Base-by-base conservation (phyloP, 192 early-diverging fungal genomes). In the Backusella tarrabulga region DNA sequence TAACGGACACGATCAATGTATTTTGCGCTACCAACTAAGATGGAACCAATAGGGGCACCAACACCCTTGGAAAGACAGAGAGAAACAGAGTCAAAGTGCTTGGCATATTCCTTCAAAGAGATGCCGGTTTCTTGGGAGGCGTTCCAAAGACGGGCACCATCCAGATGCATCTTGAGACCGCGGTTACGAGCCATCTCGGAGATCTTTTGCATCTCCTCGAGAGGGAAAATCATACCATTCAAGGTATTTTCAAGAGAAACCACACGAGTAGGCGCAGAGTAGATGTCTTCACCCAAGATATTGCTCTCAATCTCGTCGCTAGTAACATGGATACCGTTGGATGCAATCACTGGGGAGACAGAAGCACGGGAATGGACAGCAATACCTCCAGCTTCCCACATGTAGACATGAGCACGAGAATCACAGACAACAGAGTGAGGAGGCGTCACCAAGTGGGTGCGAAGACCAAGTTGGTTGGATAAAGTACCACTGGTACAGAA, bases 121-220 rank as follows among this genome's bases (percentile, higher is more conserved):
- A 93, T 84, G 0, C 95, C 95, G 2, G 91, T 93, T 11, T 84
- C 90, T 34, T 87, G 85, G n/a, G 78, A 83, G 1, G 96, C 97
- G 71, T 97, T 93, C 96, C 96, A 98, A 46, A 97, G 85, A 60
- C 97, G 81, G 26, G 97, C 93, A 8, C 97, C 96, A 75, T 98
- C 97, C 26, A 97, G 80, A 81, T 98, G 97, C 72, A 96, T 86
- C 50, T 84, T 85, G n/a, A 96, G 77, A 8, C 81, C 87, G 19
- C 88, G 79, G 4, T 83, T 75, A 1, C 81, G 76, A 1, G 91
- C 92, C 21, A 95, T 73, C 5, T 71, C 81, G 2, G 83, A 81
- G 68, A 98, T 95, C 17, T 88, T 81, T 69, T 71, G 46, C 34
- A 98, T 90, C 32, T 96, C 93, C 15, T 90, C 86, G 1, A 95